A percentile compares a stretch with the other conserved stretches of the same genome.
These are phyloP conservation scores for Starmerella asiatica DNA, from an alignment of 805 yeast species.

Conservation along the genomic window DNA sequence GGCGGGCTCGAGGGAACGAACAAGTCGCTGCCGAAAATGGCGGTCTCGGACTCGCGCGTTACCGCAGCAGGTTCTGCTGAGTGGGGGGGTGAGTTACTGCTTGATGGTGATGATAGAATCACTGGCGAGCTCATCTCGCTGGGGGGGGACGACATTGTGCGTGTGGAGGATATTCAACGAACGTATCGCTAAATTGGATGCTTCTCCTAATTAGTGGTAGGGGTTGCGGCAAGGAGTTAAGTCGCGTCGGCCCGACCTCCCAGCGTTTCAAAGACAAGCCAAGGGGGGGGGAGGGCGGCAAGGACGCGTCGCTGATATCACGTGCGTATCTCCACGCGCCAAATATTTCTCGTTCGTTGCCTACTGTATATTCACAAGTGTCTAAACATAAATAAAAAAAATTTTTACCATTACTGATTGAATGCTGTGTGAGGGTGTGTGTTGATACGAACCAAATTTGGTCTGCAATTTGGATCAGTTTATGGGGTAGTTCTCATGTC, in stretches of 20 bases:
- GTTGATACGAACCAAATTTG: too few relatives aligned
- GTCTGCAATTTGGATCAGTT: too few relatives aligned
- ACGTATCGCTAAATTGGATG: neutral
- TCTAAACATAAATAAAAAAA: neutral
- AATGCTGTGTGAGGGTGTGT: too few relatives aligned
- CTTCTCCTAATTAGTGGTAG: conserved; percentile 6
- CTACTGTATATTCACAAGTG: too few relatives aligned
- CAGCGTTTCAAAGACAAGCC: neutral
- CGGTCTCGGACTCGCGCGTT: neutral
- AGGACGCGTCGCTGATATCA: neutral
- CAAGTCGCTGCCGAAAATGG: conserved; percentile 3
- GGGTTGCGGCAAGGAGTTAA: neutral
- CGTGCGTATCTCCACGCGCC: too few relatives aligned
- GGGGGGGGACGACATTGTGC: conserved; percentile 12
- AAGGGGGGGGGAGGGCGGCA: neutral
- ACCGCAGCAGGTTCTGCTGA: neutral
- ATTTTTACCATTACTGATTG: neutral
- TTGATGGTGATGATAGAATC: conserved; percentile 9
- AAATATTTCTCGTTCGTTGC: too few relatives aligned
- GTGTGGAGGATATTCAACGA: neutral
- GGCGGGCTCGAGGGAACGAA: conserved; percentile 15
- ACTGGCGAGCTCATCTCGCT: conserved; percentile 17
- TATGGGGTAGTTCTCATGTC: too few relatives aligned
- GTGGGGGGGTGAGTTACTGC: neutral
- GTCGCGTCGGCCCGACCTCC: neutral